Percentiles rank a stretch among this genome's conserved stretches.
These are phyloP conservation scores for Sporothrix luriei DNA, from an alignment of 2,329 filamentous ascomycete species.

Conservation along the genomic window DNA sequence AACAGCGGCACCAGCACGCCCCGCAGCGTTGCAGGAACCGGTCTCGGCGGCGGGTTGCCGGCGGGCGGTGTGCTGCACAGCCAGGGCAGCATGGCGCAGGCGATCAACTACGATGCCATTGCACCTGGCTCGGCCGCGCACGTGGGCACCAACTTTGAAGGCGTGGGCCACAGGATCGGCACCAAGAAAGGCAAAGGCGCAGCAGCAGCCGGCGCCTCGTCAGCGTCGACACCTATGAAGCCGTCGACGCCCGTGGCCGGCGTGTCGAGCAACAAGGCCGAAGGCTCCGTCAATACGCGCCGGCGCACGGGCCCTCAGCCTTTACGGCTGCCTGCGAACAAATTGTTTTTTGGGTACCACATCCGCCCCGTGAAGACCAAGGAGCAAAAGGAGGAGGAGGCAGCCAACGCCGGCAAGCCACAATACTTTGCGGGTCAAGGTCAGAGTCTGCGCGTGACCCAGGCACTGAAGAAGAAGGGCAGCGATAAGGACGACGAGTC, in stretches of 20 bases:
- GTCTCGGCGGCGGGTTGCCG: conserved; percentile 62
- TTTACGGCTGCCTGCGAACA: conserved; percentile 79
- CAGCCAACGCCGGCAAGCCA: conserved; percentile 61
- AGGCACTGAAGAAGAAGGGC: conserved; percentile 65
- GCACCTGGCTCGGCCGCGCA: conserved; percentile 73
- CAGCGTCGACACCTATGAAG: conserved; percentile 50
- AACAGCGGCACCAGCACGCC: conserved; percentile 85
- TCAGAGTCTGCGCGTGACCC: conserved; percentile 70
- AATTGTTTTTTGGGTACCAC: conserved; percentile 96
- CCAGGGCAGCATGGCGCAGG: conserved; percentile 92
- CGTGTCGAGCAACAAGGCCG: conserved; percentile 35
- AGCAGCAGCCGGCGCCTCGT: conserved; percentile 9
- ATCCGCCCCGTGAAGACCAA: conserved; percentile 84
- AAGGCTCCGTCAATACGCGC: conserved; percentile 39
- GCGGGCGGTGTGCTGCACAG: conserved; percentile 75
- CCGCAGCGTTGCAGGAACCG: conserved; percentile 64
- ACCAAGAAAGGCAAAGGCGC: conserved; percentile 81
- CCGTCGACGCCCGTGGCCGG: conserved; percentile 71
- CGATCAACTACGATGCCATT: conserved; percentile 95
- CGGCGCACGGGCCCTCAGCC: conserved; percentile 78
- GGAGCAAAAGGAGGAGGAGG: conserved; percentile 68
- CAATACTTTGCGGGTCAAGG: conserved; percentile 84
- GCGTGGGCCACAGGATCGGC: conserved; percentile 78
- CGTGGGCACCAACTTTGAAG: conserved; percentile 75
- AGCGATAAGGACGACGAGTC: conserved; percentile 53